Evolutionary conservation across 1,284 basidiomycete species (phyloP).

Genomic region (Cryptococcus sp.): DNA sequence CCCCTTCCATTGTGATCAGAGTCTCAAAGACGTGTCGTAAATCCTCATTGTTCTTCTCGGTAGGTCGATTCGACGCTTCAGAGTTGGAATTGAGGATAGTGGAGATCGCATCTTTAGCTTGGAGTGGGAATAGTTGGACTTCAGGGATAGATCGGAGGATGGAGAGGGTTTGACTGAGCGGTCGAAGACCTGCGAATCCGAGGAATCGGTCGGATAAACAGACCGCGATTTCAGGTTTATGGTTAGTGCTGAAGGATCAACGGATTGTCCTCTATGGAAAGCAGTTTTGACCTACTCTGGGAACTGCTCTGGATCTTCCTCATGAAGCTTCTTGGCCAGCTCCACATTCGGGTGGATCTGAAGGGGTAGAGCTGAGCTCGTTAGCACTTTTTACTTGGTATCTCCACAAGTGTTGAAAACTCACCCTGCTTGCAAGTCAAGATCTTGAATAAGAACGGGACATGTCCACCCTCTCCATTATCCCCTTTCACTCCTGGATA

Average conservation of each 20-base stretch:
- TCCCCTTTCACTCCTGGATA: constrained; percentile 21
- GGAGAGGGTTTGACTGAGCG: constrained; percentile 12
- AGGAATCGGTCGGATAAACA: constrained; percentile 75
- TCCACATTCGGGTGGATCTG: constrained; percentile 38
- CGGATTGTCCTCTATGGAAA: not conserved
- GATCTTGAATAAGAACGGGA: constrained; percentile 40
- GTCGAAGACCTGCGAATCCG: constrained; percentile 54
- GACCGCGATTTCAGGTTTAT: constrained; percentile 84
- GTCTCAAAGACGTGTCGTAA: constrained; percentile 10
- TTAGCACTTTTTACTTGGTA: no score
- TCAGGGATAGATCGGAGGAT: constrained; percentile 19
- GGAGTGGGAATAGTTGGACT: constrained; percentile 6
- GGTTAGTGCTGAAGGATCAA: constrained; percentile 17
- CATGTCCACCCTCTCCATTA: constrained; percentile 19
- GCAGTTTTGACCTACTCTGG: constrained; percentile 12
- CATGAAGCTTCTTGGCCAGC: constrained; percentile 30
- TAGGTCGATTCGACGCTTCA: not conserved
- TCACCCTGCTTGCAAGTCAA: constrained; percentile 32
- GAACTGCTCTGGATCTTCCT: constrained; percentile 30
- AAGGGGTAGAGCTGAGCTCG: not conserved
- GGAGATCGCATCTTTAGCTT: constrained; percentile 4
- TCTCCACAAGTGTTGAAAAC: not conserved
- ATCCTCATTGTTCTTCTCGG: not conserved
- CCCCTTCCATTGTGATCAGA: constrained; percentile 12
- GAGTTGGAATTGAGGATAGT: not conserved